A percentile compares a stretch with the other conserved stretches of the same genome.
phyloP scores from a whole-genome alignment of 1,284 basidiomycete genomes.

The Coniferiporia sulphurascens region DNA sequence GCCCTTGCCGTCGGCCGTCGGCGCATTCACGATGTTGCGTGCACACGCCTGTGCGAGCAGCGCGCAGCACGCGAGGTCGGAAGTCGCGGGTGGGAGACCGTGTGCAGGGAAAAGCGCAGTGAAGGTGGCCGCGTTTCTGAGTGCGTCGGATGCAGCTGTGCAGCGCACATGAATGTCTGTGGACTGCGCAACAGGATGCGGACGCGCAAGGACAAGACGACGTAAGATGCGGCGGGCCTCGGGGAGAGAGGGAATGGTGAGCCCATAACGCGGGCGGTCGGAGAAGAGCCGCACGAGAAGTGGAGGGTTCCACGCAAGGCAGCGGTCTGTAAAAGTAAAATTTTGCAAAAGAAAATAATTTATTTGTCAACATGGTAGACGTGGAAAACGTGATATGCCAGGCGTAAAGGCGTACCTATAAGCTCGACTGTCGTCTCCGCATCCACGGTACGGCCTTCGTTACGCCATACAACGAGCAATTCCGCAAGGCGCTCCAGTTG shows the following conservation, averaged over 20 bases:
- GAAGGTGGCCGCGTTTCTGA: constrained; percentile 11
- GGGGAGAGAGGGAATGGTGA: constrained; percentile 20
- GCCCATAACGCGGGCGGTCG: constrained; percentile 20
- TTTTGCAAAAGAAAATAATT: too few relatives aligned
- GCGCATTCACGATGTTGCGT: not conserved
- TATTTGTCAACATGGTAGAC: not conserved
- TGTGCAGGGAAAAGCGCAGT: constrained; percentile 20
- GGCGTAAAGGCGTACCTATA: constrained; percentile 7
- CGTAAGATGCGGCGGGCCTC: constrained; percentile 22
- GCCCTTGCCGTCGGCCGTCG: not conserved
- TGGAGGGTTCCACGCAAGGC: constrained; percentile 14
- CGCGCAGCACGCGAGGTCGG: constrained; percentile 16
- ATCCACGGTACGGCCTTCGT: constrained; percentile 4
- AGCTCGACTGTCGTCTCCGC: constrained; percentile 5
- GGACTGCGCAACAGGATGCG: not conserved
- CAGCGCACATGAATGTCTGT: not conserved
- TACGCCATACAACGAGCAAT: constrained; percentile 10
- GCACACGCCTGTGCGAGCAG: constrained; percentile 20
- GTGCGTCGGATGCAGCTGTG: not conserved
- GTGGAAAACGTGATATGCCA: not conserved
- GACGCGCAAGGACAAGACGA: constrained; percentile 11
- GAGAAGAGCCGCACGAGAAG: constrained; percentile 19
- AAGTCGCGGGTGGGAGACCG: constrained; percentile 17
- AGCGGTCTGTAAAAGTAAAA: constrained; percentile 2
- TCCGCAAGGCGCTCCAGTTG: constrained; percentile 5